Percentiles rank a stretch among this genome's conserved stretches.
Evolutionary conservation across 2,329 filamentous ascomycete species (phyloP).

Genomic region (Harringtonia lauricola): DNA sequence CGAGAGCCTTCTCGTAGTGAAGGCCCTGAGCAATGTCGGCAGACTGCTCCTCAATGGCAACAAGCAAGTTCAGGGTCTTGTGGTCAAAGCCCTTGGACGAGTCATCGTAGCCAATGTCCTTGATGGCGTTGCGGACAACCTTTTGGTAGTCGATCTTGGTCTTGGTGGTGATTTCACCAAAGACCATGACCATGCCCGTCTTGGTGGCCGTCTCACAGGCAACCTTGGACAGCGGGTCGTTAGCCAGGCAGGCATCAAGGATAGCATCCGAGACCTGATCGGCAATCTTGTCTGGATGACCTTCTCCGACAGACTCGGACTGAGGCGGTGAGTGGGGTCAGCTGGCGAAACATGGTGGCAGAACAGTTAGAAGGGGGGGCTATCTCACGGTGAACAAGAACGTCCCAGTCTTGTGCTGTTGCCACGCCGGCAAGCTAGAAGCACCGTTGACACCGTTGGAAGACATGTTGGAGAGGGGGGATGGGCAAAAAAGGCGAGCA

Average conservation of each 20-base stretch:
- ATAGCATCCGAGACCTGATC: constrained; percentile 98
- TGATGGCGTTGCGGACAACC: constrained; percentile 86
- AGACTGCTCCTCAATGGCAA: constrained; percentile 98
- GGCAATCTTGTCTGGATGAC: constrained; percentile 93
- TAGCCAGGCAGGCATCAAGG: constrained; percentile 90
- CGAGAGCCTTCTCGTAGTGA: constrained; percentile 92
- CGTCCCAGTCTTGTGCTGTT: constrained; percentile 51
- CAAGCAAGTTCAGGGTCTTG: constrained; percentile 98
- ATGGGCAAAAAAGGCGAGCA: neutral
- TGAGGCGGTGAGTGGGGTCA: constrained; percentile 17
- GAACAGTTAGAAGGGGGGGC: neutral
- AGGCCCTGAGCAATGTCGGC: constrained; percentile 98
- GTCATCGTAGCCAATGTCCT: constrained; percentile 97
- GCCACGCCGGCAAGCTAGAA: constrained; percentile 20
- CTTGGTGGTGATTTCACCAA: constrained; percentile 98
- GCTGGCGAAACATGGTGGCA: neutral
- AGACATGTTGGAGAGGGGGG: constrained; percentile 20
- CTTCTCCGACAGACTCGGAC: constrained; percentile 83
- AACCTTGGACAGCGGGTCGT: constrained; percentile 96
- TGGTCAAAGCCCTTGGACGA: constrained; percentile 98
- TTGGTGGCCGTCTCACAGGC: constrained; percentile 99
- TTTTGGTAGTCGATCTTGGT: constrained; percentile 95
- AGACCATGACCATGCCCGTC: constrained; percentile 99
- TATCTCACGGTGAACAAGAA: constrained; percentile 70
- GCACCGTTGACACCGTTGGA: constrained; percentile 20